Conservation (phyloP, 106 monocot species). For the Cymbidium sinense region DNA sequence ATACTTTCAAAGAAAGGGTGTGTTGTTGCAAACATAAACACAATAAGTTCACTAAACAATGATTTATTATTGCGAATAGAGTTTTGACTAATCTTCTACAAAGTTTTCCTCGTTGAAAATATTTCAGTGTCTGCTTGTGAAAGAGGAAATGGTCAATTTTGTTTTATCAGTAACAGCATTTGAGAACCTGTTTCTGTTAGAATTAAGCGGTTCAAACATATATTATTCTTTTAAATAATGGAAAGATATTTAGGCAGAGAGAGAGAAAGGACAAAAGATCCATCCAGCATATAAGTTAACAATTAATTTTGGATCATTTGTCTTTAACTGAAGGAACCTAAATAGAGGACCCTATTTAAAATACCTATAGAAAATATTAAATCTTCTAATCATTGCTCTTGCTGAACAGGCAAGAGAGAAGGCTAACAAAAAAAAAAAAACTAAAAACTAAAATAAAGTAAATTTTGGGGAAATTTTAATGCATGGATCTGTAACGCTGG, state of each 20-base stretch:
- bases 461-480: background rate
- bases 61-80: no score
- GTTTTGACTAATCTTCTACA: no score
- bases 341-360: background rate
- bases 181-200: background rate
- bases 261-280: background rate
- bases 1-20: no score
- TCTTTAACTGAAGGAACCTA: background rate
- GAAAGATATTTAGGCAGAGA: background rate
- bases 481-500: background rate
- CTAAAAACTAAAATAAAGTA: background rate
- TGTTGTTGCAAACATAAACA: no score
- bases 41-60: no score
- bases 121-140: background rate
- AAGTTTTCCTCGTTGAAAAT: no score
- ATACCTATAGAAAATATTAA: background rate
- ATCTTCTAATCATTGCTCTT: background rate
- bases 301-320: background rate
- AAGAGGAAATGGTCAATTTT: background rate
- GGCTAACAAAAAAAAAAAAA: no score
- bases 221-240: conserved; percentile 1
- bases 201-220: background rate
- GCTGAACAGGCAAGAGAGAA: background rate
- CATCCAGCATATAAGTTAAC: background rate
- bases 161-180: background rate